Evolutionary conservation across 306 rosid species (phyloP), one percentile per base, ranked within the genome.

Genomic region (Rosa persica): DNA sequence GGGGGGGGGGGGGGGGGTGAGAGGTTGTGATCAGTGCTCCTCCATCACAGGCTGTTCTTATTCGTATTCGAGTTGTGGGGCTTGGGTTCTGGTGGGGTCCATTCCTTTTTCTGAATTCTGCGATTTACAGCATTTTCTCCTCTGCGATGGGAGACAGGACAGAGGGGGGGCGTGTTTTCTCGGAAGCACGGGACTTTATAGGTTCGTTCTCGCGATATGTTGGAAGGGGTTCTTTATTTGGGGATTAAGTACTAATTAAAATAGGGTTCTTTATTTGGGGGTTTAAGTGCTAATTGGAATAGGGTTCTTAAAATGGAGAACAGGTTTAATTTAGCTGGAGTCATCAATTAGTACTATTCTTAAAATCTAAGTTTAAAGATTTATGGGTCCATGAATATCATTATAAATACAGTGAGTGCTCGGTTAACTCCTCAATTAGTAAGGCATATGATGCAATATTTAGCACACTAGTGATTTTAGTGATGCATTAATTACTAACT

Each of bases 21-120:
- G 86, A 79, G 66, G 85, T 80, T 71, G 57, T 76, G 79, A 66
- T 88, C 89, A 74, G 89, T 89, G 89, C 87, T 83, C 66, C 73
- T 66, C 20, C 43, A 49, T 67, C 80, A 87, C 97, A 90, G 87
- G 76, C 93, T 88, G 97, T 85, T 86, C 76, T 76, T 89, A 93
- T 90, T 93, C 90, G 74, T 47, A 67, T 15, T 74, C 65, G 47
- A 70, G 5, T 8, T 74, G 43, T 52, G 80, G 69, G 74, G 38
- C 62, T 16, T 15, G n/a, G 12, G 52, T 25, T 72, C 40, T 68
- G 80, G 80, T 83, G 85, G 88, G 88, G 72, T 74, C 90, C 86
- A 77, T n/a, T 25, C 71, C 36, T 16, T 13, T 9, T 12, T 60
- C 34, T 19, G 9, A 22, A 8, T 9, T n/a, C 22, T 75, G 44